A percentile compares a stretch with the other conserved stretches of the same genome.
Conservation (phyloP, 352 stramenopile genomes). For the Elongisporangium undulatum region DNA sequence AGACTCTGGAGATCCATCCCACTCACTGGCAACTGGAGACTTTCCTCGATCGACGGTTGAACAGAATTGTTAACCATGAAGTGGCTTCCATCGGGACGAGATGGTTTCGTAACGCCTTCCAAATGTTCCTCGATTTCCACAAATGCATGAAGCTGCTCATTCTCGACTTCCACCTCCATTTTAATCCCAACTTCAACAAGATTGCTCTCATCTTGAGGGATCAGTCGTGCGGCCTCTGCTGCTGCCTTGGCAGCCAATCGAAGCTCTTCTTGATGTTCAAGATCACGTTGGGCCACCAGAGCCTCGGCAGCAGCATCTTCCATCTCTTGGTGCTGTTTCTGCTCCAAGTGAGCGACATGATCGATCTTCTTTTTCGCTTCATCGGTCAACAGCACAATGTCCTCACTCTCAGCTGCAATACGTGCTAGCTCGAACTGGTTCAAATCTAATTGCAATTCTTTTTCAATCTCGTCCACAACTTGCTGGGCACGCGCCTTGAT, state of each 20-base stretch:
- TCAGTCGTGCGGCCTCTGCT: neutral
- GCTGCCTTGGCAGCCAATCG: neutral
- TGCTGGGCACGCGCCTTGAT: slow-evolving; percentile 31
- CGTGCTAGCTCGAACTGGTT: neutral
- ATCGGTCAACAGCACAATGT: neutral
- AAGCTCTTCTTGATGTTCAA: neutral
- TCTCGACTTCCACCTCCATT: neutral
- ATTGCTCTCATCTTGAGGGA: neutral
- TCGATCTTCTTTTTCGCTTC: neutral
- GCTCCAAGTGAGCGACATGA: neutral
- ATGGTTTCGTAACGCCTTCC: too few species aligned
- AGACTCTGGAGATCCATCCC: neutral
- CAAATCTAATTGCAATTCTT: neutral
- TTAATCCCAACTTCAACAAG: neutral
- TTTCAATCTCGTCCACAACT: slow-evolving; percentile 10
- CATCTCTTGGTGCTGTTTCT: neutral
- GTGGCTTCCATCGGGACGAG: too few species aligned
- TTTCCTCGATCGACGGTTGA: neutral
- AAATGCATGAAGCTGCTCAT: neutral
- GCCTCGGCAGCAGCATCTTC: neutral
- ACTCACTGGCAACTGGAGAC: neutral
- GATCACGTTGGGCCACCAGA: neutral
- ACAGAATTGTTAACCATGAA: too few species aligned
- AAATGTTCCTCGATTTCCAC: neutral
- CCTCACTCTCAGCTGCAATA: neutral